phyloP scores from a whole-genome alignment of 1,139 yeast genomes.

The Kluyveromyces marxianus region DNA sequence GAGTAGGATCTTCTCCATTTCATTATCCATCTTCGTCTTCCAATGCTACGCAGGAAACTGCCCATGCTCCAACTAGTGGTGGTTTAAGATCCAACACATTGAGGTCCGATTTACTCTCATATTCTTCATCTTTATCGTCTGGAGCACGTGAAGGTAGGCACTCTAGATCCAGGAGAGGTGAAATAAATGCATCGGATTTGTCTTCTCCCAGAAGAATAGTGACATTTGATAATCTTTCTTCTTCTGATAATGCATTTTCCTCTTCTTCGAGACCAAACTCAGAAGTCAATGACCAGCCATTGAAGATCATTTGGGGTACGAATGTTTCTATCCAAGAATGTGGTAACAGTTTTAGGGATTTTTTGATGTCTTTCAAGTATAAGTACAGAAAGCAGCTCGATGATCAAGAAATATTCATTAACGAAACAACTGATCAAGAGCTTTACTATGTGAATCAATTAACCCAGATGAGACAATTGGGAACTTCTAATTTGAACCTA shows the following conservation, averaged over 20 bases:
- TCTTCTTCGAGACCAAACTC: slow-evolving; percentile 26
- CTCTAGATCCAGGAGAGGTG: slow-evolving; percentile 42
- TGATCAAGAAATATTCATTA: slow-evolving; percentile 34
- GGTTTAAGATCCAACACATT: slow-evolving; percentile 16
- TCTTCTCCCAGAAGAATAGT: slow-evolving; percentile 43
- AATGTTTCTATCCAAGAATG: slow-evolving; percentile 89
- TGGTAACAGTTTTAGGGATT: slow-evolving; percentile 69
- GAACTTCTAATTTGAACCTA: slow-evolving; percentile 73
- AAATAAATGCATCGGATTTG: slow-evolving; percentile 49
- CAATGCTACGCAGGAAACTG: slow-evolving; percentile 14
- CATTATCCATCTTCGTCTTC: slow-evolving; percentile 39
- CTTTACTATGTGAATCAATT: slow-evolving; percentile 67
- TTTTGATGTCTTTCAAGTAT: slow-evolving; percentile 73
- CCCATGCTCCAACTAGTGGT: slow-evolving; percentile 11
- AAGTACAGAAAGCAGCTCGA: slow-evolving; percentile 64
- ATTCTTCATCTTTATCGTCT: slow-evolving; percentile 22
- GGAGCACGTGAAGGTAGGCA: slow-evolving; percentile 29
- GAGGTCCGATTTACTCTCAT: slow-evolving; percentile 28
- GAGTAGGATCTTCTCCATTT: slow-evolving; percentile 36
- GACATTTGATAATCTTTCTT: slow-evolving; percentile 26
- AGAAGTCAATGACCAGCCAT: slow-evolving; percentile 52
- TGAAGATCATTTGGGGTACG: slow-evolving; percentile 97
- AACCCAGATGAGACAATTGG: slow-evolving; percentile 67
- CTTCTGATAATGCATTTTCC: slow-evolving; percentile 12
- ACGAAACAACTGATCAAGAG: slow-evolving; percentile 59